Percentiles rank a stretch among this genome's conserved stretches.
phyloP scores from a whole-genome alignment of 345 rosid genomes.

The Pseudoturritis turrita region DNA sequence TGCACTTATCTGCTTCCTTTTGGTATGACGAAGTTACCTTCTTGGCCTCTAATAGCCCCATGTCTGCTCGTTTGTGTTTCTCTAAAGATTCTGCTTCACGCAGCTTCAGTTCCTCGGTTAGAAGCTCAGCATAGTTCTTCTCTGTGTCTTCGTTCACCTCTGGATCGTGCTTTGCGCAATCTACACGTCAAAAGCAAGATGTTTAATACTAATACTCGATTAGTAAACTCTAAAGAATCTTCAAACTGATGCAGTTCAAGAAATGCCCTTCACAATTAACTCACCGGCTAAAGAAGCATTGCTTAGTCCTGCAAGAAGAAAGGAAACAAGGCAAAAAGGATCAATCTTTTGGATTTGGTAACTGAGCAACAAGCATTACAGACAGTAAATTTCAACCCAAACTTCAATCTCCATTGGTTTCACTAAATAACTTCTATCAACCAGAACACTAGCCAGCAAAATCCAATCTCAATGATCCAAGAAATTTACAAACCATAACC shows the following conservation, averaged over 20 bases:
- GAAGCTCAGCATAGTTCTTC: slow-evolving; percentile 71
- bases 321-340: not conserved
- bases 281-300: slow-evolving; percentile 68
- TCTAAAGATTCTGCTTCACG: slow-evolving; percentile 76
- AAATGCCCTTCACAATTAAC: slow-evolving; percentile 15
- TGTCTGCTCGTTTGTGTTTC: slow-evolving; percentile 70
- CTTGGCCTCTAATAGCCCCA: slow-evolving; percentile 94
- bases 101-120: slow-evolving; percentile 74
- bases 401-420: not conserved
- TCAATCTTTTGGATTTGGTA: not conserved
- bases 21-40: slow-evolving; percentile 86
- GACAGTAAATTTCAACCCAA: not conserved
- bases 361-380: not conserved
- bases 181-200: slow-evolving; percentile 28
- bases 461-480: not conserved
- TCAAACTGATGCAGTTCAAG: not conserved
- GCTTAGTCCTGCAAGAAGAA: slow-evolving; percentile 54
- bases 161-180: slow-evolving; percentile 81
- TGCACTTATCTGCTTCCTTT: slow-evolving; percentile 98
- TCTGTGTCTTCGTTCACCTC: slow-evolving; percentile 85
- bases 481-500: not conserved
- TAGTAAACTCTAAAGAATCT: not conserved
- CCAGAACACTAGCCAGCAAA: not conserved
- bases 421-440: not conserved
- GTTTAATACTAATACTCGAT: not conserved